Evolutionary conservation across 257 asterid genomes (phyloP).

Genomic region (Solanum piurae): DNA sequence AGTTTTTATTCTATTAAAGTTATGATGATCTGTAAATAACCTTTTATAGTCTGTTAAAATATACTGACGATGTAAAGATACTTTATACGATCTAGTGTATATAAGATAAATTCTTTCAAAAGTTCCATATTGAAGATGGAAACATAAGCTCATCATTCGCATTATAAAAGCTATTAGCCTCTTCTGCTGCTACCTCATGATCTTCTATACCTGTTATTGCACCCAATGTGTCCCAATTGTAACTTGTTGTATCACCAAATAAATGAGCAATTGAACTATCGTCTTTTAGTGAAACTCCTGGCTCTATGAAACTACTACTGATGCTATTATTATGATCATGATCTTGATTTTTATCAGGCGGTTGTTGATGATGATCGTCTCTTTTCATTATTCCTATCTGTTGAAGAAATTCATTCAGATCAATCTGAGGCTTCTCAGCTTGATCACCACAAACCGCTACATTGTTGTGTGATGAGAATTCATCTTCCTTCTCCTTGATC

Average conservation of each 20-base stretch:
- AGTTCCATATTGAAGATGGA: conserved; percentile 54
- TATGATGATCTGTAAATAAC: not conserved
- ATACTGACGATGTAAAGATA: not conserved
- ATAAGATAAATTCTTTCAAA: conserved; percentile 8
- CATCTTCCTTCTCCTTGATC: conserved; percentile 24
- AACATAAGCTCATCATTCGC: conserved; percentile 43
- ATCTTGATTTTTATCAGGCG: conserved; percentile 13
- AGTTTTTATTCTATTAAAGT: not conserved
- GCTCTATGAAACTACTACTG: conserved; percentile 8
- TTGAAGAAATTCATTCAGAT: conserved; percentile 83
- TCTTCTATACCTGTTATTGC: conserved; percentile 49
- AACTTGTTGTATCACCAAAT: conserved; percentile 35
- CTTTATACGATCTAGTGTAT: not conserved
- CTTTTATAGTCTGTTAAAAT: not conserved
- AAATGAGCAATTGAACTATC: conserved; percentile 15
- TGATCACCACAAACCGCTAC: conserved; percentile 7
- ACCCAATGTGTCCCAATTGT: conserved; percentile 66
- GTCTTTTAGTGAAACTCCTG: conserved; percentile 20
- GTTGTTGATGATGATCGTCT: conserved; percentile 16
- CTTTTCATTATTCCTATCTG: conserved; percentile 69
- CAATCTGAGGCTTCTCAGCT: conserved; percentile 74
- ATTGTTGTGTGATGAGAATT: conserved; percentile 17
- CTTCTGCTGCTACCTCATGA: conserved; percentile 25
- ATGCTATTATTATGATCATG: not conserved
- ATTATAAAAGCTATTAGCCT: conserved; percentile 26